Evolutionary conservation across 257 asterid genomes (phyloP).

Genomic region (Ligustrum vulgare): DNA sequence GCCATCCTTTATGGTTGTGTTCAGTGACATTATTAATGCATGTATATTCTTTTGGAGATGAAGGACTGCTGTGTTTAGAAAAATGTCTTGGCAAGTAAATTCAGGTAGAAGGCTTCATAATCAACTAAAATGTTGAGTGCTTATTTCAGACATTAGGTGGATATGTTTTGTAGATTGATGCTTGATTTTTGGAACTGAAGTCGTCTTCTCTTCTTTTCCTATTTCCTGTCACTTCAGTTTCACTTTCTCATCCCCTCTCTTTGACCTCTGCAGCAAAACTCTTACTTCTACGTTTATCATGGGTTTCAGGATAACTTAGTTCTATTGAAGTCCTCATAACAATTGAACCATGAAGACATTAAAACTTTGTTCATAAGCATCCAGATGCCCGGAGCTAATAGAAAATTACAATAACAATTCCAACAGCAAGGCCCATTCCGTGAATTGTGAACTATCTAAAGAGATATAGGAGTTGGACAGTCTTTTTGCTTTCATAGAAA

Average conservation of each 20-base stretch:
- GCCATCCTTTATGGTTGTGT: slow-evolving; percentile 12
- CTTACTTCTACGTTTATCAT: not conserved
- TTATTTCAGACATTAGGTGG: not conserved
- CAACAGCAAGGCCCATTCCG: no score
- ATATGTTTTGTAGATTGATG: not conserved
- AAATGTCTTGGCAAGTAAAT: not conserved
- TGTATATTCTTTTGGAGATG: not conserved
- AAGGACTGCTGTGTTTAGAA: slow-evolving; percentile 2
- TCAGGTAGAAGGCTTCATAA: not conserved
- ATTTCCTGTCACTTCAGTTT: slow-evolving; percentile 10
- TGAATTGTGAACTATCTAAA: no score
- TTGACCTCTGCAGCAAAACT: not conserved
- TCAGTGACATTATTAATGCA: not conserved
- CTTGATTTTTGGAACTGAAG: not conserved
- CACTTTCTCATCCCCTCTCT: not conserved
- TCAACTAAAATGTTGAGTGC: not conserved
- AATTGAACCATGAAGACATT: not conserved
- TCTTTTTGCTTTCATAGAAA: not conserved
- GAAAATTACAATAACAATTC: not conserved
- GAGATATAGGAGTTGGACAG: no score
- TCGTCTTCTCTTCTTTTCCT: slow-evolving; percentile 2
- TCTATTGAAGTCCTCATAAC: not conserved
- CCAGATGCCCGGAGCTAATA: not conserved
- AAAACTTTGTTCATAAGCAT: not conserved
- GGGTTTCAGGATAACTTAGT: not conserved